Conservation (phyloP, 2,329 filamentous ascomycete species). For the Aspergillus brasiliensis region DNA sequence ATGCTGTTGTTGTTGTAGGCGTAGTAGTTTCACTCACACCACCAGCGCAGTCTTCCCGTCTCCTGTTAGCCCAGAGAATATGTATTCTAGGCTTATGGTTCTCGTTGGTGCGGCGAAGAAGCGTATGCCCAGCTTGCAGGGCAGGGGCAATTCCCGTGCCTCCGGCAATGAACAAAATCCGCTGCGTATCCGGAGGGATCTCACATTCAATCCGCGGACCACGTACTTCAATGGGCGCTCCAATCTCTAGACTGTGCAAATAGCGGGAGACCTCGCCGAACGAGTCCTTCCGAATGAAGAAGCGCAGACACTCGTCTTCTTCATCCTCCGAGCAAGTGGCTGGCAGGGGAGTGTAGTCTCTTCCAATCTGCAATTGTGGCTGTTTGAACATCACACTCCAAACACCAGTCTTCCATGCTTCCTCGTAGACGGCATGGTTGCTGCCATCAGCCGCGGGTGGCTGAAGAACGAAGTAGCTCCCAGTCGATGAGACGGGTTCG, state of each 20-base stretch:
- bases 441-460: conserved; percentile 34
- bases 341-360: conserved; percentile 85
- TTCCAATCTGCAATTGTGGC: conserved; percentile 86
- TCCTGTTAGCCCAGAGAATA: conserved; percentile 81
- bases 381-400: conserved; percentile 95
- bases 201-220: conserved; percentile 74
- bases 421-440: conserved; percentile 43
- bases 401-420: conserved; percentile 64
- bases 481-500: conserved; percentile 49
- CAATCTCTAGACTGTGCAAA: conserved; percentile 64
- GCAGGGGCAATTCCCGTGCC: conserved; percentile 92
- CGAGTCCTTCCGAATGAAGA: conserved; percentile 76
- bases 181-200: conserved; percentile 56
- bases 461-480: conserved; percentile 49
- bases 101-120: conserved; percentile 45
- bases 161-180: conserved; percentile 82
- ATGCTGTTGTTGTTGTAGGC: conserved; percentile 6
- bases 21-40: conserved; percentile 55
- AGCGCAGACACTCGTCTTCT: conserved; percentile 57
- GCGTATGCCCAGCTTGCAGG: conserved; percentile 71
- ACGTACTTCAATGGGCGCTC: conserved; percentile 70
- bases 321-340: conserved; percentile 28
- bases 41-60: conserved; percentile 65
- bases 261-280: conserved; percentile 87
- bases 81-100: conserved; percentile 55